Evolutionary conservation across 164 flowering plant species (phyloP).

Genomic region (Brasenia schreberi): DNA sequence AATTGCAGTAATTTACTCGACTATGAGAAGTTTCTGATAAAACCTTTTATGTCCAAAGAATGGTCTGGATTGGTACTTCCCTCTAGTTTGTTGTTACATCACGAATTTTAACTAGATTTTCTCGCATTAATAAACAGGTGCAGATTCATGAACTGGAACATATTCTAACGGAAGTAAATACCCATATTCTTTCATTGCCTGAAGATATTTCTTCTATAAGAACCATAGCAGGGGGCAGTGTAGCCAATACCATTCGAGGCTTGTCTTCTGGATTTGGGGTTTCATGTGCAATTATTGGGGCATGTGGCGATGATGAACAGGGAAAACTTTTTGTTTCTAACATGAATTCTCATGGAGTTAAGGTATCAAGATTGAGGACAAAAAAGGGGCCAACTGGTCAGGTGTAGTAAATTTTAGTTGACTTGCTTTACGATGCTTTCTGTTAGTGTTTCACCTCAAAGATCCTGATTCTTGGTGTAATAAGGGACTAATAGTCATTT

Average conservation of each 20-base stretch:
- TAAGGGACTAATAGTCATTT: background rate
- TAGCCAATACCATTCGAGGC: slow-evolving; percentile 88
- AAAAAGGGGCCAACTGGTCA: slow-evolving; percentile 76
- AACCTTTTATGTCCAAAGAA: too few relatives aligned
- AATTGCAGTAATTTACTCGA: too few relatives aligned
- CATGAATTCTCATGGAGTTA: slow-evolving; percentile 57
- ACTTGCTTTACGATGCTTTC: background rate
- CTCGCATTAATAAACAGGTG: slow-evolving; percentile 30
- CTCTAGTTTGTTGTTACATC: too few relatives aligned
- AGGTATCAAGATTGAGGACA: slow-evolving; percentile 54
- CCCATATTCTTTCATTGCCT: slow-evolving; percentile 32
- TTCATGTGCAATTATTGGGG: slow-evolving; percentile 71
- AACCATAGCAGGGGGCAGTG: slow-evolving; percentile 91
- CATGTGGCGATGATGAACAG: slow-evolving; percentile 83
- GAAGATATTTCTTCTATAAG: slow-evolving; percentile 34
- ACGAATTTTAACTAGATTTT: background rate
- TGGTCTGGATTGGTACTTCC: too few relatives aligned
- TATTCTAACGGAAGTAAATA: slow-evolving; percentile 45
- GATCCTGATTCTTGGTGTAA: background rate
- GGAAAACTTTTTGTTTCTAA: slow-evolving; percentile 52
- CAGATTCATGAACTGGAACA: slow-evolving; percentile 55
- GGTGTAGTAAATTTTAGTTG: slow-evolving; percentile 22
- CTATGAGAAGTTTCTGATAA: too few relatives aligned
- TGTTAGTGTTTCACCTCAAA: background rate
- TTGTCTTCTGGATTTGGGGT: slow-evolving; percentile 71